These are phyloP conservation scores for Streptanthus diversifolius DNA, from an alignment of 345 rosid species.

Conservation along the genomic window DNA sequence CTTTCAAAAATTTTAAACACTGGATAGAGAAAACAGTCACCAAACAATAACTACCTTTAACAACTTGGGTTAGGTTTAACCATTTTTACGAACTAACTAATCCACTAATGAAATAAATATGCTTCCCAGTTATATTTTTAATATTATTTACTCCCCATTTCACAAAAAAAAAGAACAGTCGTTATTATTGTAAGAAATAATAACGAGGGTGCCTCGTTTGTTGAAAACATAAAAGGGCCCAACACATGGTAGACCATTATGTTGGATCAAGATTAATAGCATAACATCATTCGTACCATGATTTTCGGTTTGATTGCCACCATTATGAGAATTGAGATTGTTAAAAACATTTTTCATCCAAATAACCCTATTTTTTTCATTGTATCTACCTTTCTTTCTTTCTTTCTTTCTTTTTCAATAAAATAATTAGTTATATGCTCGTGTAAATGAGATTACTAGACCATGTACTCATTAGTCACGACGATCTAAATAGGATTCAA, in stretches of 20 bases:
- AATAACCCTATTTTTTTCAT: too few relatives aligned
- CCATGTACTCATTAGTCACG: too few relatives aligned
- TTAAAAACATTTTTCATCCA: too few relatives aligned
- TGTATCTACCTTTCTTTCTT: too few relatives aligned
- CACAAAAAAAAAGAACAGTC: background rate
- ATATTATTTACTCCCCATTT: background rate
- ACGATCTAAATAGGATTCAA: too few relatives aligned
- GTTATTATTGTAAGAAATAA: background rate
- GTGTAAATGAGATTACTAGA: too few relatives aligned
- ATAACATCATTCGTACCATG: constrained; percentile 8
- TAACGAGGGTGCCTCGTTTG: background rate
- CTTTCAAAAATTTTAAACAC: background rate
- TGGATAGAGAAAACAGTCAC: background rate
- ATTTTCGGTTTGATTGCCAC: background rate
- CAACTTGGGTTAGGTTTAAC: constrained; percentile 4
- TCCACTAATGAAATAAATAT: background rate
- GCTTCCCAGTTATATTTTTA: background rate
- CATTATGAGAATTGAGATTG: background rate
- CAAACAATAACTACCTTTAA: constrained; percentile 2
- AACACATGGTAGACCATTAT: constrained; percentile 9
- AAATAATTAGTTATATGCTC: too few relatives aligned
- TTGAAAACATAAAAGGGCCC: constrained; percentile 11
- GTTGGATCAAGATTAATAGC: background rate
- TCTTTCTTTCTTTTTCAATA: too few relatives aligned
- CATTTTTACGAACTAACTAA: background rate